phyloP scores from a whole-genome alignment of 257 asterid species.

The Coffea eugenioides region DNA sequence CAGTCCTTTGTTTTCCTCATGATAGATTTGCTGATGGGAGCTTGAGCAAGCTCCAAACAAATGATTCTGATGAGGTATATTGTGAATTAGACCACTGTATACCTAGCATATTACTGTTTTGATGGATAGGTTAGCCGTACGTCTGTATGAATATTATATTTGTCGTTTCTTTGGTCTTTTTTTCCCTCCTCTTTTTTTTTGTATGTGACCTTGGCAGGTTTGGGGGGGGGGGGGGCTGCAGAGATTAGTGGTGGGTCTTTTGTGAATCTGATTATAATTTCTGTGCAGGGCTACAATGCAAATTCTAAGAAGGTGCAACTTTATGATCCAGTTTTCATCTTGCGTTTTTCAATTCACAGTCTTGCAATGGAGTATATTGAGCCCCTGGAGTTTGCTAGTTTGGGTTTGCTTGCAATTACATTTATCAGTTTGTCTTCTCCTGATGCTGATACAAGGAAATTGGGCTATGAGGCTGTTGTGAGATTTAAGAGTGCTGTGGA shows the following conservation, averaged over 20 bases:
- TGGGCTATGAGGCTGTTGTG: conserved; percentile 76
- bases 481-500: conserved; percentile 62
- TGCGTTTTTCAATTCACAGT: conserved; percentile 74
- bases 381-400: conserved; percentile 81
- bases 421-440: conserved; percentile 80
- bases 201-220: background rate
- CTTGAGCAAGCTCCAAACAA: conserved; percentile 32
- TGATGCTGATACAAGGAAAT: conserved; percentile 63
- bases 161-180: background rate
- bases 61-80: conserved; percentile 34
- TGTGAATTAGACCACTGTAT: conserved; percentile 4
- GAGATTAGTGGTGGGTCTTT: conserved; percentile 6
- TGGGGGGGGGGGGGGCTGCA: background rate
- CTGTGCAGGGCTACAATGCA: conserved; percentile 42
- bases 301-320: conserved; percentile 40
- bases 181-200: background rate
- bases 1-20: conserved; percentile 74
- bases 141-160: conserved; percentile 8
- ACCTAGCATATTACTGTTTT: conserved; percentile 8
- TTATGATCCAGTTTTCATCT: conserved; percentile 86
- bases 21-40: conserved; percentile 41
- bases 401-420: conserved; percentile 81
- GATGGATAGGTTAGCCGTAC: conserved; percentile 8
- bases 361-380: conserved; percentile 71
- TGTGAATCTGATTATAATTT: conserved; percentile 10